Base-by-base conservation (phyloP, 345 rosid species). In the Dimocarpus longan region DNA sequence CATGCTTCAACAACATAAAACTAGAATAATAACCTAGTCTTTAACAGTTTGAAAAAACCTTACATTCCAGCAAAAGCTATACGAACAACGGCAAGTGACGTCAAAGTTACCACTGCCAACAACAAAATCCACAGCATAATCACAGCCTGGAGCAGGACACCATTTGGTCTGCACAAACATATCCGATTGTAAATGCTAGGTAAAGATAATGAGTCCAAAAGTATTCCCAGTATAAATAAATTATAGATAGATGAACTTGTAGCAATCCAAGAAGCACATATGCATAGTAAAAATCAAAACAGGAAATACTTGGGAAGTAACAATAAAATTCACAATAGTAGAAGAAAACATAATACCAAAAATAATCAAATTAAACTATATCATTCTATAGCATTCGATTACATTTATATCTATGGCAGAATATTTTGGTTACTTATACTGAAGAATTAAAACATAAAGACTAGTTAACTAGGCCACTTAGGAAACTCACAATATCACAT, bases 131-230 rank as follows among this genome's bases (percentile, higher is more conserved):
- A 93, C 91, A 65, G 97, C 98, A 69, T 86, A 91, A 73, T 92
- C 97, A 50, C 98, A 93, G 22, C 96, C 96, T 43, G 98, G 97
- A 60, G 98, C 98, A 24, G 98, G 98, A 82, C 98, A 93, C 98
- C 98, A 93, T 83, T 92, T 93, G 70, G 92, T 91, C 96, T 93
- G 80, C 70, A 86, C 67, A 87, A 16, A 60, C 66, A 70, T 66
- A 78, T 71, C 77, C 76, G 42, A 21, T 40, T 68, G 59, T 39
- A 24, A 16, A 44, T 15, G 28, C 42, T 39, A 56, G 50, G 48
- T 54, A n/a, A 15, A 66, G 73, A 67, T 46, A 19, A 52, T 2
- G 19, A 43, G n/a, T 28, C 68, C 68, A 68, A 59, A 77, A 69
- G 16, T 12, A 19, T 66, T 59, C 57, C 67, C 48, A 68, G 10